Evolutionary conservation across 306 rosid genomes (phyloP).

Genomic region (Inga oerstediana): DNA sequence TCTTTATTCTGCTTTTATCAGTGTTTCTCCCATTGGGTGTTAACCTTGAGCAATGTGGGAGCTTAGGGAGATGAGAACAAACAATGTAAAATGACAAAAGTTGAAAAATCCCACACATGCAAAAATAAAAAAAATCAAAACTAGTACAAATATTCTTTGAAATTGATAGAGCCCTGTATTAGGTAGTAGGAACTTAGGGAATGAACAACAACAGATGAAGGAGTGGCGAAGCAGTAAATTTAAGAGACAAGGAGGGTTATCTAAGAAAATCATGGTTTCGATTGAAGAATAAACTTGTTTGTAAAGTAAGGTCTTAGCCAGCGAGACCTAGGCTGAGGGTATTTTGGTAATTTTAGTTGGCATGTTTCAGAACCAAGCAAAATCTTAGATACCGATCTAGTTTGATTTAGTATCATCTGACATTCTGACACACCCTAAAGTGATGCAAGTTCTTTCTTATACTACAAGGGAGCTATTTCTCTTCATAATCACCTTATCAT

Average conservation of each 20-base stretch:
- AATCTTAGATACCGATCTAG: too few species aligned
- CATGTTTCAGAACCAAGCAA: slow-evolving; percentile 4
- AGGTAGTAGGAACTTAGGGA: neutral
- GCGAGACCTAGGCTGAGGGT: slow-evolving; percentile 33
- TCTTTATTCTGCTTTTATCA: too few species aligned
- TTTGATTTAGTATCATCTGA: too few species aligned
- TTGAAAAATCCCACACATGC: slow-evolving; percentile 32
- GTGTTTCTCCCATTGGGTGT: too few species aligned
- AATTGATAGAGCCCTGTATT: slow-evolving; percentile 27
- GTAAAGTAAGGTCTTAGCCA: neutral
- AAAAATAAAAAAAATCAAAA: slow-evolving; percentile 22
- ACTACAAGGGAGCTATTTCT: neutral
- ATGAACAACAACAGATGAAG: neutral
- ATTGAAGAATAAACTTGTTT: slow-evolving; percentile 4
- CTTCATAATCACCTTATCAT: neutral
- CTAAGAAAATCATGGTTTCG: slow-evolving; percentile 35
- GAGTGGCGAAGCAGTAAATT: slow-evolving; percentile 66
- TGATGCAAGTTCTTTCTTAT: neutral
- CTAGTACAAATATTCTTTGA: slow-evolving; percentile 28
- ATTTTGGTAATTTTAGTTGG: neutral
- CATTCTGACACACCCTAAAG: neutral
- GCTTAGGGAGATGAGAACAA: too few species aligned
- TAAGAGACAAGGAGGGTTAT: slow-evolving; percentile 40
- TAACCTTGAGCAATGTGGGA: too few species aligned
- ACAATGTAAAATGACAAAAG: slow-evolving; percentile 37